phyloP scores from a whole-genome alignment of 805 yeast species.

The Yarrowia deformans region DNA sequence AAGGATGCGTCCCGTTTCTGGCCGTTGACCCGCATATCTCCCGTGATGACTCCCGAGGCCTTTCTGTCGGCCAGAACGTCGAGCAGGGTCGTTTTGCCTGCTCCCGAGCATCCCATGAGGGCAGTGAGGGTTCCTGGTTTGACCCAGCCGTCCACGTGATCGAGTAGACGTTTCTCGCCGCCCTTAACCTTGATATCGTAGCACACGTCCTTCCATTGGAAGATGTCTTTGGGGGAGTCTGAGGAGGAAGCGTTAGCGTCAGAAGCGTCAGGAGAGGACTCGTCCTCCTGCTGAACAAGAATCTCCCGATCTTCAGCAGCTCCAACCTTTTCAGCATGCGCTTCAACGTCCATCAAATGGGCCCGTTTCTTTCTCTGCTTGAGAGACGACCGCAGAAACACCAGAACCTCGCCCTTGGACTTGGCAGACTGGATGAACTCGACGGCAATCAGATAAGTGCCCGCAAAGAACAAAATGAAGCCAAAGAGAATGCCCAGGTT shows the following conservation, averaged over 20 bases:
- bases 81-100: constrained; percentile 80
- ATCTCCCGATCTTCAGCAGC: constrained; percentile 10
- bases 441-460: constrained; percentile 60
- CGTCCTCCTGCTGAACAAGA: constrained; percentile 1
- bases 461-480: constrained; percentile 62
- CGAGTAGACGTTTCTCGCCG: constrained; percentile 56
- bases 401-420: constrained; percentile 66
- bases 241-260: neutral
- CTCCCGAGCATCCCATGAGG: constrained; percentile 79
- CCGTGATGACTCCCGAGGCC: constrained; percentile 74
- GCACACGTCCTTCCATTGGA: constrained; percentile 65
- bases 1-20: constrained; percentile 65
- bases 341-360: constrained; percentile 10
- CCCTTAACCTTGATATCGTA: constrained; percentile 32
- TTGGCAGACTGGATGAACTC: constrained; percentile 54
- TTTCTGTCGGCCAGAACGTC: constrained; percentile 75
- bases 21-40: constrained; percentile 73
- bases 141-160: constrained; percentile 80
- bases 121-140: constrained; percentile 85
- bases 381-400: constrained; percentile 52
- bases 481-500: constrained; percentile 68
- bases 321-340: constrained; percentile 7
- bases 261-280: neutral
- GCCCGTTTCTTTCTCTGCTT: constrained; percentile 24
- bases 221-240: constrained; percentile 48